Conservation (phyloP, 768 basidiomycete species). For the Tulasnella sp. region DNA sequence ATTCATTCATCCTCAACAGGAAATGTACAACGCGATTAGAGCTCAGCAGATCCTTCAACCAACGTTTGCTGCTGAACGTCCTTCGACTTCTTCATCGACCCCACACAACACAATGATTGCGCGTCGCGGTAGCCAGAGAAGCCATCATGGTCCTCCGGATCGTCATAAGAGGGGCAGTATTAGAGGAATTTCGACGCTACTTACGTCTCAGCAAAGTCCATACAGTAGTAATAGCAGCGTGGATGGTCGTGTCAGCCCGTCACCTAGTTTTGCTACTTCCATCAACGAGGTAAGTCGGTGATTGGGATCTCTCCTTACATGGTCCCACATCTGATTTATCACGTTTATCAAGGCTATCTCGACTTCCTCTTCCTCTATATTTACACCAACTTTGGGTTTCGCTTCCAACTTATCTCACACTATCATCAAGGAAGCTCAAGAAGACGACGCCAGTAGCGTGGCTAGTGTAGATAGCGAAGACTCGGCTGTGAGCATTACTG, state of each 20-base stretch:
- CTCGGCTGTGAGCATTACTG: slow-evolving; percentile 74
- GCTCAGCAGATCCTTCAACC: slow-evolving; percentile 84
- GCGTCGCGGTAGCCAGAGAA: slow-evolving; percentile 59
- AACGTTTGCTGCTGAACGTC: slow-evolving; percentile 27
- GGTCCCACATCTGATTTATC: neutral
- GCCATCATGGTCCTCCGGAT: slow-evolving; percentile 36
- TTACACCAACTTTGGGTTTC: slow-evolving; percentile 84
- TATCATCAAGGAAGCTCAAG: slow-evolving; percentile 89
- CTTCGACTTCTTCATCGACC: slow-evolving; percentile 44
- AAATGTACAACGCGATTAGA: slow-evolving; percentile 90
- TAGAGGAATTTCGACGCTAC: slow-evolving; percentile 70
- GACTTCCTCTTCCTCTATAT: slow-evolving; percentile 52
- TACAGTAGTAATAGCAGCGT: slow-evolving; percentile 67
- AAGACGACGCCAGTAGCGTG: slow-evolving; percentile 67
- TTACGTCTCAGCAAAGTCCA: slow-evolving; percentile 61
- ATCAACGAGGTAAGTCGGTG: slow-evolving; percentile 53
- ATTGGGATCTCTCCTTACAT: neutral
- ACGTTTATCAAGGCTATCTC: slow-evolving; percentile 36
- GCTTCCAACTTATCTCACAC: slow-evolving; percentile 92
- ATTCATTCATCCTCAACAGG: slow-evolving; percentile 33
- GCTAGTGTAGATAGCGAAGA: slow-evolving; percentile 51
- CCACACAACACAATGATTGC: slow-evolving; percentile 37
- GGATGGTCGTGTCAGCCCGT: slow-evolving; percentile 85
- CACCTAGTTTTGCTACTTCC: slow-evolving; percentile 86
- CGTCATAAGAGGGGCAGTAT: slow-evolving; percentile 90